Evolutionary conservation across 306 rosid species (phyloP), one percentile per base, ranked within the genome.

Genomic region (Gastrolobium bilobum): DNA sequence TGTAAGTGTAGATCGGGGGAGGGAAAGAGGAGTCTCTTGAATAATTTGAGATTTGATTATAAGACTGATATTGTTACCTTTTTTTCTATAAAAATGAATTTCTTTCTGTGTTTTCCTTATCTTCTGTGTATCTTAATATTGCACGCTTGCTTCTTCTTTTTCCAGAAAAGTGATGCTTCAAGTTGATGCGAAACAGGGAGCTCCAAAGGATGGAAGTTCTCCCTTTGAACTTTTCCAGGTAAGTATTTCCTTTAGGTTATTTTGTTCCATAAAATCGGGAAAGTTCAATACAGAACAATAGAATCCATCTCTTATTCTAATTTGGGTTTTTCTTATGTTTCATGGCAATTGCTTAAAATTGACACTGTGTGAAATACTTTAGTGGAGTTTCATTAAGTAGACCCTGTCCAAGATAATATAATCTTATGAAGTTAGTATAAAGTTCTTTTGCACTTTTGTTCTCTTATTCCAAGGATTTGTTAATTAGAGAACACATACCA

Each of bases 171-270:
- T 91, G 80, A 88, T 96, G 98, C 90, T 96, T 82, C 89, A 81
- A 6, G 90, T 96, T 74, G 98, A 96, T 88, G 98, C 99, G 30
- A 96, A 73, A 81, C 99, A 93, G 84, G 99, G 91, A 74, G 86
- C 93, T 67, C 96, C 97, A 26, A 96, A 87, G 85, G 98, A 96
- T 65, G 99, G 99, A 77, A 91, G 72, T 52, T 89, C 99, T 82
- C 83, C 90, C 67, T 88, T 91, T 78, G 99, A 96, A 89, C 96
- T 84, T 65, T 88, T 96, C 77, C 88, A 93, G 86, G 98, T 96
- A 84, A 81, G 72, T 33, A 62, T 20, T 82, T 59, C 72, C 42
- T 54, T 7, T 39, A 72, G 72, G 70, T 60, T 53, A 67, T 51
- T 65, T 66, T 72, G 5, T 30, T 46, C 61, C 47, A 60, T 43